Conservation (phyloP, 1,284 basidiomycete genomes). For the Ceratobasidium sp. region DNA sequence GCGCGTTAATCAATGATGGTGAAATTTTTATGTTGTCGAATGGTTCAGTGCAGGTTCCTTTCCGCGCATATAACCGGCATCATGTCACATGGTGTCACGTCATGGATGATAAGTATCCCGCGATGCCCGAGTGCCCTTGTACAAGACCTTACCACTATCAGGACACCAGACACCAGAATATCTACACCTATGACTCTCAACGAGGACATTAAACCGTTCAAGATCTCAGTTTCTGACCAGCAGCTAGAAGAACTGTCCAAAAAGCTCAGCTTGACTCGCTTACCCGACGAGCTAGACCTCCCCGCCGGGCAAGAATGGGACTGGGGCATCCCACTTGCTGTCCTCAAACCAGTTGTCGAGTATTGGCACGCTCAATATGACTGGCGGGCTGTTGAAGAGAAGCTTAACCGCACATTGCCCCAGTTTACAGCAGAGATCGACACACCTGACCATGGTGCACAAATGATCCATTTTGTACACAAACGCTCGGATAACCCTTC, state of each 20-base stretch:
- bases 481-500: conserved; percentile 41
- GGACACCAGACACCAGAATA: not conserved
- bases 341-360: conserved; percentile 45
- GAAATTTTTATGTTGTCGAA: not conserved
- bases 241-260: conserved; percentile 41
- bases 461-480: conserved; percentile 46
- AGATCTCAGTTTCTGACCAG: conserved; percentile 44
- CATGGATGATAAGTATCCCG: not conserved
- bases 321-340: conserved; percentile 46
- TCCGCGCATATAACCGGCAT: conserved; percentile 2
- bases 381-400: conserved; percentile 44
- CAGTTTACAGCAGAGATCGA: conserved; percentile 47
- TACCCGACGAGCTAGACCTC: conserved; percentile 48
- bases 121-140: not conserved
- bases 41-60: not conserved
- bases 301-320: conserved; percentile 47
- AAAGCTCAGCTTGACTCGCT: conserved; percentile 42
- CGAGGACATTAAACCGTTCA: conserved; percentile 43
- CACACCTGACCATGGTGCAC: conserved; percentile 27
- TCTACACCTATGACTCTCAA: conserved; percentile 4
- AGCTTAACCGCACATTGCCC: conserved; percentile 46
- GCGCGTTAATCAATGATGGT: not conserved
- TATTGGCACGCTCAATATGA: conserved; percentile 46
- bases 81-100: not conserved
- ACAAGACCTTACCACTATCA: not conserved